Conservation (phyloP, 164 flowering plant genomes). For the Sextonia rubra region DNA sequence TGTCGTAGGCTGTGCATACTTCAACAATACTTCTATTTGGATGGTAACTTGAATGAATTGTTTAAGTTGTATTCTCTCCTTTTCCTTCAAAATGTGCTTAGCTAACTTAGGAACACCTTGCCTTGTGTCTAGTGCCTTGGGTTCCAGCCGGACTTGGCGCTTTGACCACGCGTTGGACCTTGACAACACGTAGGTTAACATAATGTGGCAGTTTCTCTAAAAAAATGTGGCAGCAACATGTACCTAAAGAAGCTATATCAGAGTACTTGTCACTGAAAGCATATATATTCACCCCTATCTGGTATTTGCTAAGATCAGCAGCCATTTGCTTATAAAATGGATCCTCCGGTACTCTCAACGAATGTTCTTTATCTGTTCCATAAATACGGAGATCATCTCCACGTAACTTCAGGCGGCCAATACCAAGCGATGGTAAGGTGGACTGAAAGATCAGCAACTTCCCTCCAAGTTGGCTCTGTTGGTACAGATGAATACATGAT, state of each 20-base stretch:
- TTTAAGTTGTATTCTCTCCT: too few species aligned
- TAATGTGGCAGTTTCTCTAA: neutral
- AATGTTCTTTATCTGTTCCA: slow-evolving; percentile 91
- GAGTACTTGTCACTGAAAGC: slow-evolving; percentile 94
- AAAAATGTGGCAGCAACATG: neutral
- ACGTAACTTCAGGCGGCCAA: slow-evolving; percentile 84
- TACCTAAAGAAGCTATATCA: slow-evolving; percentile 95
- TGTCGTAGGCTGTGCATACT: too few species aligned
- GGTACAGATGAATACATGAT: neutral
- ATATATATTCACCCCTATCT: slow-evolving; percentile 77
- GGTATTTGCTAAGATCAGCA: slow-evolving; percentile 84
- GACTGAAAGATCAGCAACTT: slow-evolving; percentile 85
- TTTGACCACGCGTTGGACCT: too few species aligned
- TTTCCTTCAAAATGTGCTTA: too few species aligned
- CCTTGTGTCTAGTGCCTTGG: too few species aligned
- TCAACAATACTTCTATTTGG: too few species aligned
- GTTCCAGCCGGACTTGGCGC: too few species aligned
- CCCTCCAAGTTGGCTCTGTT: slow-evolving; percentile 94
- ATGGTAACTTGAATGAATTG: too few species aligned
- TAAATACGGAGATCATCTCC: slow-evolving; percentile 89
- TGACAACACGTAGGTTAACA: too few species aligned
- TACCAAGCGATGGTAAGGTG: slow-evolving; percentile 87
- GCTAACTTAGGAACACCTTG: too few species aligned
- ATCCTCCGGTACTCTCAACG: slow-evolving; percentile 80
- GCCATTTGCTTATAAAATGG: slow-evolving; percentile 98